Conservation (phyloP, 2,329 filamentous ascomycete species). For the Penicillium sp. region DNA sequence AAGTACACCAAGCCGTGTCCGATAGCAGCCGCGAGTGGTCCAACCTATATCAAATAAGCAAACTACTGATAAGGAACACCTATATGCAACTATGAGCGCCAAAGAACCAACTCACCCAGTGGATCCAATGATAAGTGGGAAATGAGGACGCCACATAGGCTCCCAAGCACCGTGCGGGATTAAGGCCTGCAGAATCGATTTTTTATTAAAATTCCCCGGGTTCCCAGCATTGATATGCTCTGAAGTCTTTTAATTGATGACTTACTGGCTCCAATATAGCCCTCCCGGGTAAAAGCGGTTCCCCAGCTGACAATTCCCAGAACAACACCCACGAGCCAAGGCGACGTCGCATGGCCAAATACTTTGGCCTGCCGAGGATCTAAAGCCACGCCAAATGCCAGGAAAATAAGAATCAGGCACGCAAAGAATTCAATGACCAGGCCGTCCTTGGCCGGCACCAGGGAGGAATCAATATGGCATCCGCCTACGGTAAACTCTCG, state of each 20-base stretch:
- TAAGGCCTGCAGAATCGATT: conserved; percentile 40
- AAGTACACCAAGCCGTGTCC: conserved; percentile 2
- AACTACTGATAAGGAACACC: conserved; percentile 4
- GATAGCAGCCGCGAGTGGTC: conserved; percentile 25
- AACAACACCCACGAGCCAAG: conserved; percentile 55
- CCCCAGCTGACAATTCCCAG: conserved; percentile 48
- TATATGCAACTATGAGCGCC: neutral
- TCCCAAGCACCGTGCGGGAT: conserved; percentile 54
- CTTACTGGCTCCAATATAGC: conserved; percentile 51
- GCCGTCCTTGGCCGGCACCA: conserved; percentile 48
- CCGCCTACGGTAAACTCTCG: conserved; percentile 44
- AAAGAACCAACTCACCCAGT: conserved; percentile 38
- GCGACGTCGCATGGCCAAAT: conserved; percentile 58
- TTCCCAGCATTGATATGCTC: neutral
- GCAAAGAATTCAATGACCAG: conserved; percentile 58
- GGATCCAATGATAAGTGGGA: conserved; percentile 47
- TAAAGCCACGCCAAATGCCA: conserved; percentile 60
- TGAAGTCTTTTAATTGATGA: neutral
- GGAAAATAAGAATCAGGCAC: conserved; percentile 54
- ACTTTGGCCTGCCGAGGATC: conserved; percentile 59
- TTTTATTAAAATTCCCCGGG: conserved; percentile 11
- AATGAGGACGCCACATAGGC: conserved; percentile 50
- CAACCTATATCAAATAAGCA: conserved; percentile 32
- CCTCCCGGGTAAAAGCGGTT: conserved; percentile 47
- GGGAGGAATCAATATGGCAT: conserved; percentile 45